Conservation (phyloP, 305 asterid species). For the Solanum hybrid region DNA sequence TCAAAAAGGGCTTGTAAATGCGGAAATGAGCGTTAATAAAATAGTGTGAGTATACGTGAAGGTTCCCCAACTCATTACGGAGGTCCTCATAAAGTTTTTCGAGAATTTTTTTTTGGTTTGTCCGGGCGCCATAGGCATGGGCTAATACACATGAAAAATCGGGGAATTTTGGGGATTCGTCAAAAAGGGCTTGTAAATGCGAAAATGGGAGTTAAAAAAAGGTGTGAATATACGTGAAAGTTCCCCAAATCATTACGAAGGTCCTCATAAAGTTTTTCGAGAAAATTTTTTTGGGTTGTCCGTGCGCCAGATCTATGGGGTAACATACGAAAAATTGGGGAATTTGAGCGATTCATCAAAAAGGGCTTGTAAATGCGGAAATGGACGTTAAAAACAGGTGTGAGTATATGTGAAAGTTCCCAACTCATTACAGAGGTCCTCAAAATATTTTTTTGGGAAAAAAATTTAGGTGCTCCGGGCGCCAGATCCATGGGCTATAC, state of each 20-base stretch:
- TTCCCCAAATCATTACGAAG: neutral
- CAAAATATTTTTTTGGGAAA: neutral
- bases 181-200: neutral
- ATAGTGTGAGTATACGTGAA: too few species aligned
- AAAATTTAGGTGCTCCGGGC: neutral
- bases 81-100: too few species aligned
- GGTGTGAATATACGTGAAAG: neutral
- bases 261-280: too few species aligned
- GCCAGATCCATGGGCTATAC: neutral
- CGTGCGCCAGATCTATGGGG: neutral
- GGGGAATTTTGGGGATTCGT: fast-evolving
- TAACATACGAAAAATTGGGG: too few species aligned
- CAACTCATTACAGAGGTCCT: neutral
- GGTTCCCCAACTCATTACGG: too few species aligned
- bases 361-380: neutral
- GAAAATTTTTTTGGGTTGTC: fast-evolving
- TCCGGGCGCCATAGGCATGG: neutral
- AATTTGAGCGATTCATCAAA: neutral
- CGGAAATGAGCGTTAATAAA: fast-evolving
- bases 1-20: too few species aligned
- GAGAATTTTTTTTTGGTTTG: too few species aligned
- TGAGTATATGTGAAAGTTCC: neutral
- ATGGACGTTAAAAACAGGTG: too few species aligned
- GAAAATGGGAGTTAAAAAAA: neutral
- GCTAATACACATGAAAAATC: neutral